phyloP scores from a whole-genome alignment of 2,329 filamentous ascomycete genomes.

The Bipolaris bicolor region DNA sequence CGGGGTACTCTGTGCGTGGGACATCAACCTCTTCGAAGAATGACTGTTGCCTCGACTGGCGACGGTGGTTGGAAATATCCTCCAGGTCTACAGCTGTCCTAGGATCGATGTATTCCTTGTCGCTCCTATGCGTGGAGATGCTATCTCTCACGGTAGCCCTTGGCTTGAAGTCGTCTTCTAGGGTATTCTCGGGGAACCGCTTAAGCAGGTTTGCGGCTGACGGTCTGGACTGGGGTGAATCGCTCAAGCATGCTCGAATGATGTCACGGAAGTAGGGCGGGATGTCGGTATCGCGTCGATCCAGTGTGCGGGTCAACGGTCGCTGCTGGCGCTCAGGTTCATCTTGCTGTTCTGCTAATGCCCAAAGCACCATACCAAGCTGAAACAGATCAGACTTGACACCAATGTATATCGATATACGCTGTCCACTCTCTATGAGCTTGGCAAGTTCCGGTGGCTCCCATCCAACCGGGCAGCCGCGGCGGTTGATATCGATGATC shows the following conservation, averaged over 20 bases:
- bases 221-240: slow-evolving; percentile 72
- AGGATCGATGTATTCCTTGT: slow-evolving; percentile 57
- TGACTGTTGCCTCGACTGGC: slow-evolving; percentile 34
- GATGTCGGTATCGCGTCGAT: slow-evolving; percentile 55
- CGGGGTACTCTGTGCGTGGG: slow-evolving; percentile 53
- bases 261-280: slow-evolving; percentile 81
- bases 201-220: slow-evolving; percentile 74
- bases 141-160: slow-evolving; percentile 38
- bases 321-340: slow-evolving; percentile 82
- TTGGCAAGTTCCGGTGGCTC: slow-evolving; percentile 89
- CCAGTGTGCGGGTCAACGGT: slow-evolving; percentile 59
- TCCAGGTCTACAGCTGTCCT: slow-evolving; percentile 52
- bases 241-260: slow-evolving; percentile 76
- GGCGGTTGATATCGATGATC: slow-evolving; percentile 97
- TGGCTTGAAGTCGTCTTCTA: slow-evolving; percentile 22
- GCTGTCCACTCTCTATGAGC: slow-evolving; percentile 85
- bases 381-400: slow-evolving; percentile 97
- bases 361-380: slow-evolving; percentile 96
- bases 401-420: slow-evolving; percentile 96
- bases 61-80: slow-evolving; percentile 48
- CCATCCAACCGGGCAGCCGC: slow-evolving; percentile 97
- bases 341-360: slow-evolving; percentile 82
- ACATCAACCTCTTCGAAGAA: slow-evolving; percentile 41
- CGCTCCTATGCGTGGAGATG: slow-evolving; percentile 50
- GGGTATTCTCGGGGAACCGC: slow-evolving; percentile 37